Evolutionary conservation across 805 yeast genomes (phyloP), one percentile per base, ranked within the genome.

Genomic region (Zygotorulaspora danielsina): DNA sequence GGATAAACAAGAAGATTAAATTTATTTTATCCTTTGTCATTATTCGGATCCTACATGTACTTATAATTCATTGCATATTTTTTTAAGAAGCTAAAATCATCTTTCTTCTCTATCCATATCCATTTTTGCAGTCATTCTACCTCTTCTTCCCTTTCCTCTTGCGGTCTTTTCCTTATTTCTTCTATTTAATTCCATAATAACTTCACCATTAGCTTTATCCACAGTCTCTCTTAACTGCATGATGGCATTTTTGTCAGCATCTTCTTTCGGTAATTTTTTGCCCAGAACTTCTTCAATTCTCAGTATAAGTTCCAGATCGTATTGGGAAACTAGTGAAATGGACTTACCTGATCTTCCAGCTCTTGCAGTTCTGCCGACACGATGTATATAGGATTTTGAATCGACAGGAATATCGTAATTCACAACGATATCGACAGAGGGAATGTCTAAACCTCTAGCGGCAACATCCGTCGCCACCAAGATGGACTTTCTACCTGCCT

Each of bases 301-400:
- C 49, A 88, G 67, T 55, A 86, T 84, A 53, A 88, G 67, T 62
- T 89, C 97, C 45, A 93, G 70, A 62, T 93, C 98, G 60, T 93
- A 93, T 63, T 93, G 98, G 0, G 97, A 89, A 21, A 88, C 94
- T 42, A 89, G 67, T 2, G 95, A 83, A 12, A 89, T 72, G 2
- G 96, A 84, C 59, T 81, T 84, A 34, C 96, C 96, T 0, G 90
- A 78, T 51, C 88, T 75, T 13, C 96, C 95, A 1, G 95, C 95
- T 63, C 96, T 81, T 2, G 97, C 96, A 22, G 96, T 88, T 70
- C 97, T 81, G 41, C 97, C 97, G 22, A 89, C 96, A 64, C 95
- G 71, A 61, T 84, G 94, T 50, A 84, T 80, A 54, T 81, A 84
- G 8, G 88, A 85, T 60, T 84, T 85, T 4, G 90, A 84, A 57